Percentiles rank a stretch among this genome's conserved stretches.
Evolutionary conservation across 2,329 filamentous ascomycete genomes (phyloP).

Genomic region (Talaromyces rugulosus): DNA sequence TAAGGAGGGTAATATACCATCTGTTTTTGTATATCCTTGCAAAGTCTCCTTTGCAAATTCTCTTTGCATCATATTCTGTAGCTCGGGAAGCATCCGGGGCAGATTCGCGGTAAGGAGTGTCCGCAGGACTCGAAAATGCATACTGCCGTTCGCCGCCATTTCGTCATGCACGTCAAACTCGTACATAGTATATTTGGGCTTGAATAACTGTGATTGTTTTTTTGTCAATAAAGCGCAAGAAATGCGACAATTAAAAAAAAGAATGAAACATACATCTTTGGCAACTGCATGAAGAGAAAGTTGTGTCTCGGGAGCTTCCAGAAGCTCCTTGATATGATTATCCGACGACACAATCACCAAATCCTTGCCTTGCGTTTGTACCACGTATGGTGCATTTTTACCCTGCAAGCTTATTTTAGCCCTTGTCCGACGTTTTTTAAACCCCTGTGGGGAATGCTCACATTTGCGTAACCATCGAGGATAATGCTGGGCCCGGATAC

Average conservation of each 20-base stretch:
- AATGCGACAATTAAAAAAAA: neutral
- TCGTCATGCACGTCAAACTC: conserved; percentile 1
- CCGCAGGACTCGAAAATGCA: neutral
- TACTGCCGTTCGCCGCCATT: conserved; percentile 3
- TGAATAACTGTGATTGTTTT: neutral
- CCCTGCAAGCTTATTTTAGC: neutral
- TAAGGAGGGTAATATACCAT: neutral
- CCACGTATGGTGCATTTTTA: neutral
- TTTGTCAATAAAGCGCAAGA: neutral
- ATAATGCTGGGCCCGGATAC: neutral
- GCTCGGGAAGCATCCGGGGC: neutral
- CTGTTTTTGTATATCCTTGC: neutral
- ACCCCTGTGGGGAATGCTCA: neutral
- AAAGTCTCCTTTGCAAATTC: neutral
- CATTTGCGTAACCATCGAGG: neutral
- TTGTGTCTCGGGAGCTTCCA: neutral
- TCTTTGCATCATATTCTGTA: neutral
- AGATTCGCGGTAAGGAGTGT: neutral
- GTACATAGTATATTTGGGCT: conserved; percentile 9
- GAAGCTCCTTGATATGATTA: conserved; percentile 1
- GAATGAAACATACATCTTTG: neutral
- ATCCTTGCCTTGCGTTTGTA: neutral
- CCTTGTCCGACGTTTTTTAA: neutral
- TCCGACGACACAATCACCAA: conserved; percentile 3
- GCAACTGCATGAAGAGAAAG: conserved; percentile 4